Conservation (phyloP, 208 protist genomes). For the Novymonas esmeraldas region DNA sequence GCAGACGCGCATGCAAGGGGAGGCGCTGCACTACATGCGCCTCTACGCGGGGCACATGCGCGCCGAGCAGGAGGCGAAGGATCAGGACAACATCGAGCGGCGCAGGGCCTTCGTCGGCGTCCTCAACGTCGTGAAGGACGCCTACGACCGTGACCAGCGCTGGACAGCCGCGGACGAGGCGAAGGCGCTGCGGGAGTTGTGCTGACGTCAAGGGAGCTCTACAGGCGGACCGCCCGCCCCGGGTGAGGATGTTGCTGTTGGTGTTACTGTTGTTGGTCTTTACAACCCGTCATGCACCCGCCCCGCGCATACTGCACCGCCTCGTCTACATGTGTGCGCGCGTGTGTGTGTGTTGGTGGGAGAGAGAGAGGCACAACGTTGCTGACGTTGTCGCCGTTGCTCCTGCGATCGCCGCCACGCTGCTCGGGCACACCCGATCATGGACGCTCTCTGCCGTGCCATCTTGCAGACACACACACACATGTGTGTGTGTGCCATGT, state of each 20-base stretch:
- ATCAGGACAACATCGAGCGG: slow-evolving; percentile 81
- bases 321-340: no score
- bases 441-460: no score
- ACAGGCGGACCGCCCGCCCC: neutral
- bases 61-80: slow-evolving; percentile 75
- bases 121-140: slow-evolving; percentile 78
- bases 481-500: neutral
- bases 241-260: neutral
- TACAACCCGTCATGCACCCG: no score
- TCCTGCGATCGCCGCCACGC: no score
- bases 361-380: no score
- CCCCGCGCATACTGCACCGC: no score
- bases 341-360: no score
- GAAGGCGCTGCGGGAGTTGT: slow-evolving; percentile 28
- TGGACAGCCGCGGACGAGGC: slow-evolving; percentile 70
- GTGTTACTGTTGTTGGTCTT: neutral
- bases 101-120: slow-evolving; percentile 74
- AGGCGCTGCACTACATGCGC: slow-evolving; percentile 85
- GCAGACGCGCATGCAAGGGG: slow-evolving; percentile 77
- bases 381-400: no score
- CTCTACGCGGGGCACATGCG: slow-evolving; percentile 70
- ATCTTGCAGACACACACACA: no score
- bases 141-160: slow-evolving; percentile 78
- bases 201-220: neutral
- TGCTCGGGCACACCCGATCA: no score